phyloP scores from a whole-genome alignment of 495 filamentous ascomycete species.

The Jackrogersella multiformis region DNA sequence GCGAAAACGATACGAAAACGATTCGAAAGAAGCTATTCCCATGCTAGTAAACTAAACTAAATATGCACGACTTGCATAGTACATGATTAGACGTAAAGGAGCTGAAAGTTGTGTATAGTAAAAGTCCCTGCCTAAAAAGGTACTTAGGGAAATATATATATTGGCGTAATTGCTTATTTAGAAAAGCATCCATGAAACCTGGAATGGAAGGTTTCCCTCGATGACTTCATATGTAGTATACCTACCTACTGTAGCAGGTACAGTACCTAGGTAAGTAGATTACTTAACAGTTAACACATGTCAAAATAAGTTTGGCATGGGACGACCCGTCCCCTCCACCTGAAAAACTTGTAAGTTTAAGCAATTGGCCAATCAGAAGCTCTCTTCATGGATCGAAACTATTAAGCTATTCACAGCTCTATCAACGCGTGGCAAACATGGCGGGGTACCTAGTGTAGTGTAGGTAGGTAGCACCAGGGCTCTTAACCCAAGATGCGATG shows the following conservation, averaged over 20 bases:
- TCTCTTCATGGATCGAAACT: background rate
- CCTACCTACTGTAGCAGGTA: too few relatives aligned
- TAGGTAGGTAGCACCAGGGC: constrained; percentile 27
- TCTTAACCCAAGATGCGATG: constrained; percentile 9
- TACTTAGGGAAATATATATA: too few relatives aligned
- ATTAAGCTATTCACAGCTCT: constrained; percentile 15
- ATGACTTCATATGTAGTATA: constrained; percentile 30
- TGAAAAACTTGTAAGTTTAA: constrained; percentile 10
- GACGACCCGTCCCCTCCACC: constrained; percentile 36
- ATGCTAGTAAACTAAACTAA: constrained; percentile 1
- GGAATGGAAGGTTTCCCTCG: constrained; percentile 5
- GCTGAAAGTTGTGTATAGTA: background rate
- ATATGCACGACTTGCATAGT: constrained; percentile 18
- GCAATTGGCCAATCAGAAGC: constrained; percentile 40
- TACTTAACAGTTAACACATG: background rate
- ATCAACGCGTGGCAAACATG: constrained; percentile 11
- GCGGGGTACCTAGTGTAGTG: too few relatives aligned
- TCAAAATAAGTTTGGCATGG: constrained; percentile 10
- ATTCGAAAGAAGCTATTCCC: background rate
- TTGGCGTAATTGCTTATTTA: background rate
- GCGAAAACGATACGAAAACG: background rate
- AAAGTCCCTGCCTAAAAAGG: too few relatives aligned
- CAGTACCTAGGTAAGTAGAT: too few relatives aligned
- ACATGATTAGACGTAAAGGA: background rate
- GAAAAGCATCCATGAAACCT: constrained; percentile 15